Conservation (phyloP, 768 basidiomycete species). For the Kwoniella sp. region DNA sequence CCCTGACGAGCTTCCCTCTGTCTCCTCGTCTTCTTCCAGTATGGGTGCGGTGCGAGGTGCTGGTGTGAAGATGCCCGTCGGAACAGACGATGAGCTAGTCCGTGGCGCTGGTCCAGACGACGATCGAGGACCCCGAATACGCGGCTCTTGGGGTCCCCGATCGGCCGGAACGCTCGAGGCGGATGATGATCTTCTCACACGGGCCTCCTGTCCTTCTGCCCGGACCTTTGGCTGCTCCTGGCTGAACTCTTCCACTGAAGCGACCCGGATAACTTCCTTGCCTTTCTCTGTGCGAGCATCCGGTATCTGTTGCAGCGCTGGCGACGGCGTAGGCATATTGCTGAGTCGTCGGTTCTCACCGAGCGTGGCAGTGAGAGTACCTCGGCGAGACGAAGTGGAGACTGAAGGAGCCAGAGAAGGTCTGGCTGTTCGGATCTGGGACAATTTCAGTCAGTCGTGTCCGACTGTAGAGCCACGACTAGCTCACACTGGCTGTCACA, state of each 20-base stretch:
- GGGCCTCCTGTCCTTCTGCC: too few relatives aligned
- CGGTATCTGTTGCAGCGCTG: too few relatives aligned
- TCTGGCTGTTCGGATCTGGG: conserved; percentile 3
- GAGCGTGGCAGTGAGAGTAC: too few relatives aligned
- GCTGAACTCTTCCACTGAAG: too few relatives aligned
- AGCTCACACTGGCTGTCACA: conserved; percentile 4
- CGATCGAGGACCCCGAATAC: background rate
- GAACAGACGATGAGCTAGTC: too few relatives aligned
- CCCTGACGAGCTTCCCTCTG: background rate
- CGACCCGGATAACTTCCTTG: too few relatives aligned
- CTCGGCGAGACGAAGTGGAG: background rate
- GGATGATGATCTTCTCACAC: background rate
- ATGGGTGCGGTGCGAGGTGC: too few relatives aligned
- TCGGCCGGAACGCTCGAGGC: background rate
- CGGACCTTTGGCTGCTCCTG: too few relatives aligned
- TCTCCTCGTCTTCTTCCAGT: conserved; percentile 11
- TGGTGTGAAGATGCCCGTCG: too few relatives aligned
- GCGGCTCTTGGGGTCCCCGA: too few relatives aligned
- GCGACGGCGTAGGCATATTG: conserved; percentile 5
- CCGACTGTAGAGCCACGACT: background rate
- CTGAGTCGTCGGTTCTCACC: conserved; percentile 1
- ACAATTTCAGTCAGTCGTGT: background rate
- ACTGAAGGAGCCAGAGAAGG: background rate
- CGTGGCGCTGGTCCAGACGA: too few relatives aligned
- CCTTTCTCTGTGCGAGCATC: too few relatives aligned